A percentile compares a stretch with the other conserved stretches of the same genome.
Conservation (phyloP, 2,329 filamentous ascomycete species). For the Coleophoma cylindrospora region DNA sequence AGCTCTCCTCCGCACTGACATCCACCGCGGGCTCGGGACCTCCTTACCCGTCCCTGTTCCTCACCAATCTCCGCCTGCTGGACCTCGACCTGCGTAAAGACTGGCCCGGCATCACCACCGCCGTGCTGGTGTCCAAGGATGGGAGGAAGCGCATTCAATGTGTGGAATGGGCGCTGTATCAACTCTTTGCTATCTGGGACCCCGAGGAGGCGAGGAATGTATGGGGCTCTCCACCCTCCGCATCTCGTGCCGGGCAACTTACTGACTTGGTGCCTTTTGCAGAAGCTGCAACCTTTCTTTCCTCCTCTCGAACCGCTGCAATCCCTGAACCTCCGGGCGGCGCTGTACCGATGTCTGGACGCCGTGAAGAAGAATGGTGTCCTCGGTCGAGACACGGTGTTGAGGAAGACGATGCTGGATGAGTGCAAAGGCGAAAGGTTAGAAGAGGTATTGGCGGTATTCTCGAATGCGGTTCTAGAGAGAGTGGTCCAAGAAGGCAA, state of each 20-base stretch:
- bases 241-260: too few relatives aligned
- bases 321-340: conserved; percentile 83
- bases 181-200: conserved; percentile 82
- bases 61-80: conserved; percentile 79
- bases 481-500: conserved; percentile 49
- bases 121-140: conserved; percentile 65
- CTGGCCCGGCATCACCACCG: conserved; percentile 71
- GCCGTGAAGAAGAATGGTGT: conserved; percentile 83
- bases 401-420: conserved; percentile 94
- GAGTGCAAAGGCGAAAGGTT: conserved; percentile 91
- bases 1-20: conserved; percentile 8
- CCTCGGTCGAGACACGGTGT: conserved; percentile 70
- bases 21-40: conserved; percentile 26
- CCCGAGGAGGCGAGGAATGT: conserved; percentile 69
- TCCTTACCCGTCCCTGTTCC: conserved; percentile 60
- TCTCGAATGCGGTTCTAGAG: conserved; percentile 79
- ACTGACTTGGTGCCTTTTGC: not conserved
- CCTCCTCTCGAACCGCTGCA: conserved; percentile 86
- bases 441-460: conserved; percentile 77
- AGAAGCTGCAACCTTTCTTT: conserved; percentile 89
- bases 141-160: conserved; percentile 74
- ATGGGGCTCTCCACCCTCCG: conserved; percentile 17
- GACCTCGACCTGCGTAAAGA: conserved; percentile 71
- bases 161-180: conserved; percentile 88
- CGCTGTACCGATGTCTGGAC: conserved; percentile 75